Conservation (phyloP, 2,329 filamentous ascomycete species). For the Thelonectria blattea region DNA sequence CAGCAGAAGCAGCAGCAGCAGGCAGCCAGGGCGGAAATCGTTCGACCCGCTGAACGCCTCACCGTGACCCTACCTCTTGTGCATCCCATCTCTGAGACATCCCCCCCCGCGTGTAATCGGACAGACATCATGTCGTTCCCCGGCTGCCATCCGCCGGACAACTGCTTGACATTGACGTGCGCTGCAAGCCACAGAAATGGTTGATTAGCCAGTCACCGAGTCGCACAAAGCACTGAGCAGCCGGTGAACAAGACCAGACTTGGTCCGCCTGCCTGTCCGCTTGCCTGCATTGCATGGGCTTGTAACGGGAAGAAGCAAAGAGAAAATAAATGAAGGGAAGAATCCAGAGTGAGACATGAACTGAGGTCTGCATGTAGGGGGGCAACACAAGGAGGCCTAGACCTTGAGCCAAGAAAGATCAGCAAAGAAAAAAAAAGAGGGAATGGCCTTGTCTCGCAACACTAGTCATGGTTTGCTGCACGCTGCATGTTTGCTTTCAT, state of each 20-base stretch:
- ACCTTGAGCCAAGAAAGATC: slow-evolving; percentile 12
- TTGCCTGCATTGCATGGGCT: slow-evolving; percentile 7
- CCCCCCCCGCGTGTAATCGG: not conserved
- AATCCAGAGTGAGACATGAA: slow-evolving; percentile 21
- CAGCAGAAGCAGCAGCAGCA: too few species aligned
- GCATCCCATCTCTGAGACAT: not conserved
- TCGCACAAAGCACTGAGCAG: slow-evolving; percentile 1
- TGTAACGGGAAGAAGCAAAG: not conserved
- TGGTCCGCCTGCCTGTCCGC: not conserved
- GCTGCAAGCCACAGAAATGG: not conserved
- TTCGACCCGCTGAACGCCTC: too few species aligned
- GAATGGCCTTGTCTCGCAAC: not conserved
- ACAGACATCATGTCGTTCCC: not conserved
- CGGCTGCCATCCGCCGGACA: not conserved
- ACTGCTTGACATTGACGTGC: not conserved
- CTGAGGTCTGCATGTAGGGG: slow-evolving; percentile 17
- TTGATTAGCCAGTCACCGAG: not conserved
- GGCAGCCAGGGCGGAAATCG: too few species aligned
- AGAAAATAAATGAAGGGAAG: too few species aligned
- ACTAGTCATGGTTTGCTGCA: slow-evolving; percentile 19
- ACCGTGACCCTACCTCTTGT: too few species aligned
- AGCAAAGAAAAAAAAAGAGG: not conserved
- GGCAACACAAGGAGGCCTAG: slow-evolving; percentile 14
- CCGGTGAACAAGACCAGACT: not conserved
- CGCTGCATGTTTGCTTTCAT: slow-evolving; percentile 28